Evolutionary conservation across 192 early-diverging fungal genomes (phyloP), one percentile per base, ranked within the genome.

Genomic region (Coemansia sp.): DNA sequence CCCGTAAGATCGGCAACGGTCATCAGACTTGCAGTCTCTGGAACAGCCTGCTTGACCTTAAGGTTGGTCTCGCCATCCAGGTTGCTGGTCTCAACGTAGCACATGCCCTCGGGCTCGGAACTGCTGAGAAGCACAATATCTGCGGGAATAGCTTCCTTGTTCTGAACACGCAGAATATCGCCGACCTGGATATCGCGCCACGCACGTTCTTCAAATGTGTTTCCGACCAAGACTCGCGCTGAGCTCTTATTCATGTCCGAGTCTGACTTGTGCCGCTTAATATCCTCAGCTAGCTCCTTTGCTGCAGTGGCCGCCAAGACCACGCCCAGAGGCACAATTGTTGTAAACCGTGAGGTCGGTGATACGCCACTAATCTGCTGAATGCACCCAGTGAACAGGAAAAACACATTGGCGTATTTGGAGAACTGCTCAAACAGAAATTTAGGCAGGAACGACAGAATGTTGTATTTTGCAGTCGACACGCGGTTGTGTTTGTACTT

Each of bases 361-460:
- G 97, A 96, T 15, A 99, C 85, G 46, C 89, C 90, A 15, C 81
- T 85, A 60, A 99, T 97, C 89, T 98, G 93, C 94, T 96, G 94
- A 48, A 98, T 96, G 45, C 84, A 86, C 10, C 91, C 93, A 14
- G 93, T 98, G 72, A 99, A 96, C 74, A 99, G 76, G 83, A 99
- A 99, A 67, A 98, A 99, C 66, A 98, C 73, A 80, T 99, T 99
- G 55, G 97, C 97, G 80, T 97, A 98, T 79, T 95, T 95, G 44
- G 89, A 91, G 62, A 99, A 99, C 83, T 99, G 94, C 77, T 97
- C 96, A 54, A 87, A 89, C 45, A 99, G 80, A 67, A 98, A 98
- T 81, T 92, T 95, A 56, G 91, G 91, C 44, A 98, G 48, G 59
- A 99, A 99, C 11, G 94, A 93, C n/a, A 89, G 58, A 25, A 86